Base-by-base conservation (phyloP, 148 eudicot genomes). In the Camellia sinensis region DNA sequence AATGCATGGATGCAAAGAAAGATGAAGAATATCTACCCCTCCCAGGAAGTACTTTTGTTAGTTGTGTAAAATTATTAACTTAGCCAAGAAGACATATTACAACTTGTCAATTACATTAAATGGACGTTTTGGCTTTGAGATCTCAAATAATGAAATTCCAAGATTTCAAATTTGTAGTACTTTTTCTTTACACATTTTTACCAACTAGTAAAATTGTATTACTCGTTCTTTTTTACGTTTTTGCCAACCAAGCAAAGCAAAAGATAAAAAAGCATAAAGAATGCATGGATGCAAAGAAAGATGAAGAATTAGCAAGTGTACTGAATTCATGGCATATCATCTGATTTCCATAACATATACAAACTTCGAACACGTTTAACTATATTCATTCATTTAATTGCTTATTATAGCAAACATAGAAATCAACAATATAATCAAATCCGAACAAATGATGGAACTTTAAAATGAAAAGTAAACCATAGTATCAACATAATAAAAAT, bases 401-500 rank as follows among this genome's bases (percentile, higher is more conserved):
- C 61, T 48, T 48, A 48, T 48, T 48, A 57, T 57, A 57, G 61
- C 9, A 57, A 57, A 57, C 61, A 57, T 9, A 57, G 17, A 6
- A 57, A 57, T 57, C 17, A n/a, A 19, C 14, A 8, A 12, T 5
- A 17, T 5, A 40, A 6, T 9, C 4, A 67, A 6, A 22, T 44
- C 1, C 44, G 8, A 69, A 45, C 37, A 29, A n/a, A 13, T 22
- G 11, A 1, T 13, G 29, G 15, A 50, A 48, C 57, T 18, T 71
- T 43, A 71, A 79, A 61, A 46, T 13, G 4, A 48, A 61, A 40
- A 6, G 6, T 53, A 7, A 37, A 50, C 4, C 62, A 2, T 2
- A 62, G 41, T 19, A 40, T 54, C 7, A 46, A 73, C 21, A 50
- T 9, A 40, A 40, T 40, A 46, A 43, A 66, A 37, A 74, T 91